phyloP scores from a whole-genome alignment of 179 eudicot species.

The Silene coronaria region DNA sequence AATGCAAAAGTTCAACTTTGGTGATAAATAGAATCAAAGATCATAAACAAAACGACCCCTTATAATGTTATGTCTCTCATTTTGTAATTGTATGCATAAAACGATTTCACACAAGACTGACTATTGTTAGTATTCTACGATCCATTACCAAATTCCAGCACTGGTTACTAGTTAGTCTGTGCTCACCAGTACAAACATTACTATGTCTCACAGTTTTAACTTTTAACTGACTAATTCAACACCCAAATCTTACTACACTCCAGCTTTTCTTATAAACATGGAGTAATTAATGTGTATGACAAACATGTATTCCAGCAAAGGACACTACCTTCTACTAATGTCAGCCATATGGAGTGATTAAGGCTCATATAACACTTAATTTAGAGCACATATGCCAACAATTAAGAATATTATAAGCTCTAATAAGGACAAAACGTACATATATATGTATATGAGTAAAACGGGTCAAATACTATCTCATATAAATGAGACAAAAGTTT shows the following conservation, averaged over 20 bases:
- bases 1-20: too few relatives aligned
- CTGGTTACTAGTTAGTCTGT: too few relatives aligned
- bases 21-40: too few relatives aligned
- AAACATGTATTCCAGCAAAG: neutral
- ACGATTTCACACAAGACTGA: neutral
- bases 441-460: neutral
- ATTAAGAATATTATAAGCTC: neutral
- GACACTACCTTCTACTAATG: neutral
- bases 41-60: too few relatives aligned
- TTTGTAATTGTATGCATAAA: neutral
- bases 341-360: neutral
- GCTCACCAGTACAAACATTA: too few relatives aligned
- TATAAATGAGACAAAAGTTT: too few relatives aligned
- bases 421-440: conserved; percentile 4
- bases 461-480: too few relatives aligned
- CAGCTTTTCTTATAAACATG: neutral
- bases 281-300: neutral
- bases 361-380: neutral
- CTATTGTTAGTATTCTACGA: too few relatives aligned
- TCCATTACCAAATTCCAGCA: too few relatives aligned
- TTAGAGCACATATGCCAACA: neutral
- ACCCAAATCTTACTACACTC: neutral
- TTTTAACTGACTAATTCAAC: neutral
- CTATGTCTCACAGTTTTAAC: too few relatives aligned
- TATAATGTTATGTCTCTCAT: too few relatives aligned